Evolutionary conservation across 1,284 basidiomycete genomes (phyloP).

Genomic region (Trichosporon sp.): DNA sequence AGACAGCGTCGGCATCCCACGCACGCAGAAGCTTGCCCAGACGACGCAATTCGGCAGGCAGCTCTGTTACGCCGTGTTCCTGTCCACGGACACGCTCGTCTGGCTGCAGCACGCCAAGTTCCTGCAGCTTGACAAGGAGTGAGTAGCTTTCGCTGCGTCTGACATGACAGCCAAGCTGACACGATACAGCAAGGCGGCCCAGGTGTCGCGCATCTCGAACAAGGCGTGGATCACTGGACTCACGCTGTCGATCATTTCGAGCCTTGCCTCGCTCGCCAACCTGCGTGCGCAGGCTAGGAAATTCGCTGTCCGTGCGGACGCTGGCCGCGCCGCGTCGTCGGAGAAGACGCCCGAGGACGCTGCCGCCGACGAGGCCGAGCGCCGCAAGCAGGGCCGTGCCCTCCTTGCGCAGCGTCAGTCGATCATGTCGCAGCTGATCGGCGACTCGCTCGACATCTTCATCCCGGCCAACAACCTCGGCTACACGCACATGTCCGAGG

Average conservation of each 20-base stretch:
- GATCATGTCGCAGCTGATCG: conserved; percentile 44
- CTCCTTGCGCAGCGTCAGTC: conserved; percentile 44
- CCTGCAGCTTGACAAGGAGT: conserved; percentile 54
- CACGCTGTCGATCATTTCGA: conserved; percentile 64
- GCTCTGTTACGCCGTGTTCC: conserved; percentile 84
- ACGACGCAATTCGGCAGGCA: conserved; percentile 78
- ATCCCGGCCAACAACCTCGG: conserved; percentile 81
- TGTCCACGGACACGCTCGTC: conserved; percentile 70
- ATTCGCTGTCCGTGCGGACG: conserved; percentile 34
- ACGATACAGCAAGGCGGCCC: conserved; percentile 58
- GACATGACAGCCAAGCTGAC: neutral
- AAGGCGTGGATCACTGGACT: conserved; percentile 91
- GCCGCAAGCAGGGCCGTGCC: conserved; percentile 42
- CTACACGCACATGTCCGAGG: conserved; percentile 76
- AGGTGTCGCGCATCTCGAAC: conserved; percentile 66
- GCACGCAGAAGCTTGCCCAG: conserved; percentile 61
- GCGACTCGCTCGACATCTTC: conserved; percentile 56
- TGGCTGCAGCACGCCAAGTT: conserved; percentile 79
- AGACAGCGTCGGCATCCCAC: conserved; percentile 25
- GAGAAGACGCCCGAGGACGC: conserved; percentile 32
- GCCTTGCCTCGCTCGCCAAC: conserved; percentile 41
- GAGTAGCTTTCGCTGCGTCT: conserved; percentile 11
- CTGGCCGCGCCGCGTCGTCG: conserved; percentile 27
- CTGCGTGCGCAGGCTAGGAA: conserved; percentile 44
- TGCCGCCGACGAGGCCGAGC: conserved; percentile 32